These are phyloP conservation scores for Erigeron philadelphicus DNA, from an alignment of 140 eudicot genomes.

Conservation along the genomic window DNA sequence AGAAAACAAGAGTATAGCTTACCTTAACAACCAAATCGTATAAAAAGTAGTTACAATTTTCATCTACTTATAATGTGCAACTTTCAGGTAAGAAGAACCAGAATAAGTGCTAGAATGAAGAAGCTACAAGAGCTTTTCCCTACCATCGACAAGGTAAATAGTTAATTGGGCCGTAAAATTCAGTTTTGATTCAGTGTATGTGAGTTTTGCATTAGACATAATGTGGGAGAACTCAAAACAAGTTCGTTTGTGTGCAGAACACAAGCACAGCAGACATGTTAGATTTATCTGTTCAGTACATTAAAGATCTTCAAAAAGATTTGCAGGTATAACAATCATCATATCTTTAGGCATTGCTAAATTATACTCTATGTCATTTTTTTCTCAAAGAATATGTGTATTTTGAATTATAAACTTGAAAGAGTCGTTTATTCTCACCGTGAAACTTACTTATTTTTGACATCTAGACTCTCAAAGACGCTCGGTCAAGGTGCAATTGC, in stretches of 20 bases:
- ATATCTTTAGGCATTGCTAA: conserved; percentile 1
- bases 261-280: conserved; percentile 95
- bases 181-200: not conserved
- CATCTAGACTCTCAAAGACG: conserved; percentile 57
- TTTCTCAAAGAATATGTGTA: no score
- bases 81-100: conserved; percentile 71
- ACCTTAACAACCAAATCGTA: not conserved
- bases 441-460: conserved; percentile 15
- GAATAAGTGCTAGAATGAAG: conserved; percentile 79
- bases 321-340: conserved; percentile 44
- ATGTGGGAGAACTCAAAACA: not conserved
- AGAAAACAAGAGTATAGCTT: not conserved
- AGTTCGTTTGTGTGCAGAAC: conserved; percentile 40
- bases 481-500: conserved; percentile 51
- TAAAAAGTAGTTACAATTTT: not conserved
- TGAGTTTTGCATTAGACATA: not conserved
- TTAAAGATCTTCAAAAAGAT: conserved; percentile 72
- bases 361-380: not conserved
- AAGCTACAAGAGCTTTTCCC: conserved; percentile 87
- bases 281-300: conserved; percentile 80
- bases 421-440: conserved; percentile 2
- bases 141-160: conserved; percentile 76
- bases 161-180: conserved; percentile 14
- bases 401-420: no score
- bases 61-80: not conserved